Percentiles rank a stretch among this genome's conserved stretches.
Evolutionary conservation across 768 basidiomycete species (phyloP).

Genomic region (Exidia glandulosa): DNA sequence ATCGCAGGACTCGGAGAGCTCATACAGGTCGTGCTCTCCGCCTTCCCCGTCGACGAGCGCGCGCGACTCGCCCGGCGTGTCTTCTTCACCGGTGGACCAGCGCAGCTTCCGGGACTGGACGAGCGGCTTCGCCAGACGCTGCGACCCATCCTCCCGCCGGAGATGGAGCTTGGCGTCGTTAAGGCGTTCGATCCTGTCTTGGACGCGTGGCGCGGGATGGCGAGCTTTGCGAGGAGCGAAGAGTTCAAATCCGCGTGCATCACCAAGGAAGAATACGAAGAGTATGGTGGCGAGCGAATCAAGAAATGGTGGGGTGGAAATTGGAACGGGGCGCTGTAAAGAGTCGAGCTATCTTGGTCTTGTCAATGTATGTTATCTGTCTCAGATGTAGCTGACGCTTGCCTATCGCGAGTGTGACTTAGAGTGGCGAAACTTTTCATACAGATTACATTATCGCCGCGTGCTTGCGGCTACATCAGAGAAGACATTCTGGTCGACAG

Average conservation of each 20-base stretch:
- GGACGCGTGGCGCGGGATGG: slow-evolving; percentile 94
- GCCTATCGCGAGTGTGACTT: background rate
- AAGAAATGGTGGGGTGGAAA: slow-evolving; percentile 92
- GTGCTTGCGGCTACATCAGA: no score
- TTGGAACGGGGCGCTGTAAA: slow-evolving; percentile 41
- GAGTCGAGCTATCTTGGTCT: background rate
- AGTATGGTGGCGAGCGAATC: slow-evolving; percentile 78
- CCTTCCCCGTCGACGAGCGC: slow-evolving; percentile 60
- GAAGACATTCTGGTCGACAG: no score
- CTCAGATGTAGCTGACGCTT: background rate
- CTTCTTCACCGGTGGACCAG: slow-evolving; percentile 77
- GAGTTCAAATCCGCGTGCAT: slow-evolving; percentile 37
- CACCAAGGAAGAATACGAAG: slow-evolving; percentile 76
- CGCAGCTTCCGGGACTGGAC: slow-evolving; percentile 58
- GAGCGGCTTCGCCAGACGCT: slow-evolving; percentile 60
- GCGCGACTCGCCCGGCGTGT: slow-evolving; percentile 75
- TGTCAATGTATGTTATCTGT: background rate
- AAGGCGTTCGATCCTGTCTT: slow-evolving; percentile 52
- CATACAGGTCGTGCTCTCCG: slow-evolving; percentile 66
- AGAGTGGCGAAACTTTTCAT: no score
- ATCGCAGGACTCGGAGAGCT: slow-evolving; percentile 93
- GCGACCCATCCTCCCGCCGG: slow-evolving; percentile 78
- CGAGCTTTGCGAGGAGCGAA: slow-evolving; percentile 31
- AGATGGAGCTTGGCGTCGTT: slow-evolving; percentile 55
- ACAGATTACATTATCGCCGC: no score